A percentile compares a stretch with the other conserved stretches of the same genome.
phyloP scores from a whole-genome alignment of 371 early-diverging fungal species.

The Haplosporangium sp. region DNA sequence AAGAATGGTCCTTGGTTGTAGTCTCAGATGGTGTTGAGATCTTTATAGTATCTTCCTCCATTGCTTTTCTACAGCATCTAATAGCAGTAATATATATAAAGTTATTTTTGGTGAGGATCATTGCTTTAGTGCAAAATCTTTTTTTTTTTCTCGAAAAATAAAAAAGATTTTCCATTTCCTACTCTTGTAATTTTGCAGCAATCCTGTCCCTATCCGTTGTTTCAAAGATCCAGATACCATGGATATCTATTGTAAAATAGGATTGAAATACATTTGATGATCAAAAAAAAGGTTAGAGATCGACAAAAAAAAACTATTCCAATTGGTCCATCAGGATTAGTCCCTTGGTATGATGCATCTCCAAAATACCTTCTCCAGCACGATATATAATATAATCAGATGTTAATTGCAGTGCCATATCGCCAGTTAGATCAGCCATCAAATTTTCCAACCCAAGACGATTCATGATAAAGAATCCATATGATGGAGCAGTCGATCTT shows the following conservation, averaged over 20 bases:
- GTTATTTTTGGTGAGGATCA: neutral
- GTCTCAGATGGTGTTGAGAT: neutral
- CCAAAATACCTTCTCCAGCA: constrained; percentile 65
- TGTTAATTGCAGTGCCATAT: constrained; percentile 70
- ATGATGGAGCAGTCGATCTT: constrained; percentile 46
- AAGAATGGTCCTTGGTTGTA: constrained; percentile 2
- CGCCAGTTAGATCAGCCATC: constrained; percentile 64
- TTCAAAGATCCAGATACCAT: constrained; percentile 83
- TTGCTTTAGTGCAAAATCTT: neutral
- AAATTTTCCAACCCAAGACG: constrained; percentile 76
- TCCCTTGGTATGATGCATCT: no score
- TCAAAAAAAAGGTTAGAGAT: neutral
- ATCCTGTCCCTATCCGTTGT: constrained; percentile 73
- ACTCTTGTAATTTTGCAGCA: constrained; percentile 68
- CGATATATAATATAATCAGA: constrained; percentile 79
- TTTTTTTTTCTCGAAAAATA: neutral
- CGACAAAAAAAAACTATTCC: no score
- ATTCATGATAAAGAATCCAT: constrained; percentile 78
- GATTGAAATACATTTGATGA: neutral
- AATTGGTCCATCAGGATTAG: no score
- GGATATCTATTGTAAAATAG: constrained; percentile 58
- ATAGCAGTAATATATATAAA: neutral
- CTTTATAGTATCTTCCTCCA: constrained; percentile 11
- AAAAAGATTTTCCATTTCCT: constrained; percentile 13
- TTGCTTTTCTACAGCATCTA: constrained; percentile 34